These are phyloP conservation scores for Cytospora leucostoma DNA, from an alignment of 2,329 filamentous ascomycete species.

Conservation along the genomic window DNA sequence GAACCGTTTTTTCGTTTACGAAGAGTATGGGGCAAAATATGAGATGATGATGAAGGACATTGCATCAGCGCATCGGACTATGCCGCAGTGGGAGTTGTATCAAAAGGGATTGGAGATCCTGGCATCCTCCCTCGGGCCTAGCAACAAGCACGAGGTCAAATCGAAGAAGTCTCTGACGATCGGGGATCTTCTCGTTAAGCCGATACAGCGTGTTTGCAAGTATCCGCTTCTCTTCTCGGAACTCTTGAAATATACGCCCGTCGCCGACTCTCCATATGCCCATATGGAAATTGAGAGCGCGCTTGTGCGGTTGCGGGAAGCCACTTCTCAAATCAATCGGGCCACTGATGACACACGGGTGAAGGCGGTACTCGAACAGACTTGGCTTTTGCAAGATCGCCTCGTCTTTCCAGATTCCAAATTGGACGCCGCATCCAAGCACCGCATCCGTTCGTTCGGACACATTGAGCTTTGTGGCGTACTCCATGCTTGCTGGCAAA, in stretches of 20 bases:
- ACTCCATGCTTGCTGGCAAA: constrained; percentile 81
- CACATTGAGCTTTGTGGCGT: constrained; percentile 80
- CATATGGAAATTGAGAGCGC: constrained; percentile 78
- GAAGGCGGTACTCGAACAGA: constrained; percentile 73
- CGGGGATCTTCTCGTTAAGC: constrained; percentile 90
- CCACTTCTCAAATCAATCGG: constrained; percentile 77
- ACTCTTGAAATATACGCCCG: constrained; percentile 78
- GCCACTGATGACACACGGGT: constrained; percentile 76
- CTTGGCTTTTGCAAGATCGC: constrained; percentile 81
- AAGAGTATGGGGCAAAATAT: constrained; percentile 89
- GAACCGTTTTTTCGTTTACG: constrained; percentile 80
- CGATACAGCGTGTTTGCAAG: constrained; percentile 87
- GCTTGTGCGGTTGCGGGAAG: constrained; percentile 69
- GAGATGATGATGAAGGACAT: constrained; percentile 82
- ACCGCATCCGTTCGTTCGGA: constrained; percentile 76
- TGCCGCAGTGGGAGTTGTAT: constrained; percentile 75
- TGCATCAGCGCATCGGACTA: constrained; percentile 64
- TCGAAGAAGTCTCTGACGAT: constrained; percentile 78
- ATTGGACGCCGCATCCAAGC: constrained; percentile 56
- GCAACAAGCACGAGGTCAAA: constrained; percentile 62
- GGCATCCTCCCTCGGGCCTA: constrained; percentile 71
- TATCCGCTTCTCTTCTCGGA: constrained; percentile 88
- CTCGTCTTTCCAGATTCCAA: constrained; percentile 71
- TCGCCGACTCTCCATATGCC: constrained; percentile 79
- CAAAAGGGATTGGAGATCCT: constrained; percentile 85